phyloP scores from a whole-genome alignment of 2,329 filamentous ascomycete species.

The Herpotrichia juniperi region DNA sequence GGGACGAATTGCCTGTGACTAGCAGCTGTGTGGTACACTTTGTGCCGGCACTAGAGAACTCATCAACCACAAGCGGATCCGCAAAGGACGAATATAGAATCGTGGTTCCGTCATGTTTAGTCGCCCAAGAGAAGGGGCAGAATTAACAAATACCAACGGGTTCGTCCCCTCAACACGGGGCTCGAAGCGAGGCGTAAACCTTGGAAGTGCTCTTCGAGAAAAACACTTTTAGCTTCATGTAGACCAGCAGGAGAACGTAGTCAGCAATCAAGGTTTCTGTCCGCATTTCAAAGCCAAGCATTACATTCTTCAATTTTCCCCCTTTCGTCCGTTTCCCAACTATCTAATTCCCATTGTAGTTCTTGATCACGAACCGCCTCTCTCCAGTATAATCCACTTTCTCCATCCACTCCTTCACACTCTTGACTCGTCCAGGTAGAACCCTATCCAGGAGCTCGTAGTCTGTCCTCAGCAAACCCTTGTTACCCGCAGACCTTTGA shows the following conservation, averaged over 20 bases:
- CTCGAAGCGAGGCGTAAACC: no score
- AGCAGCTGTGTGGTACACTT: constrained; percentile 1
- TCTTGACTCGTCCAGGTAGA: constrained; percentile 55
- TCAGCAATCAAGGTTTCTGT: not conserved
- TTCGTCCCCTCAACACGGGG: no score
- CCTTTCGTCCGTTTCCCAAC: not conserved
- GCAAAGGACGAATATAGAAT: constrained; percentile 2
- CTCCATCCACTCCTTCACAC: constrained; percentile 54
- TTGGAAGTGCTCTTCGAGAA: no score
- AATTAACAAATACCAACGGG: no score
- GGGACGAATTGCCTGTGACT: constrained; percentile 4
- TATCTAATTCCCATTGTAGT: not conserved
- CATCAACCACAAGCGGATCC: constrained; percentile 1
- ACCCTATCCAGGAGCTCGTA: constrained; percentile 60
- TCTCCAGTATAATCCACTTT: constrained; percentile 14
- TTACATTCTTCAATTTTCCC: not conserved
- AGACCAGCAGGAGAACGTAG: not conserved
- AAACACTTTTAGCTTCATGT: no score
- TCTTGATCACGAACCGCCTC: constrained; percentile 10
- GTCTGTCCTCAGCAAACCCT: constrained; percentile 50
- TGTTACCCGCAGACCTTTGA: constrained; percentile 36
- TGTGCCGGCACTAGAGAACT: constrained; percentile 11
- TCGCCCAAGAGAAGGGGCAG: no score
- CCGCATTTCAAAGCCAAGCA: no score
- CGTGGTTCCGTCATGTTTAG: no score